Base-by-base conservation (phyloP, 768 basidiomycete genomes). In the Tylopilus felleus region DNA sequence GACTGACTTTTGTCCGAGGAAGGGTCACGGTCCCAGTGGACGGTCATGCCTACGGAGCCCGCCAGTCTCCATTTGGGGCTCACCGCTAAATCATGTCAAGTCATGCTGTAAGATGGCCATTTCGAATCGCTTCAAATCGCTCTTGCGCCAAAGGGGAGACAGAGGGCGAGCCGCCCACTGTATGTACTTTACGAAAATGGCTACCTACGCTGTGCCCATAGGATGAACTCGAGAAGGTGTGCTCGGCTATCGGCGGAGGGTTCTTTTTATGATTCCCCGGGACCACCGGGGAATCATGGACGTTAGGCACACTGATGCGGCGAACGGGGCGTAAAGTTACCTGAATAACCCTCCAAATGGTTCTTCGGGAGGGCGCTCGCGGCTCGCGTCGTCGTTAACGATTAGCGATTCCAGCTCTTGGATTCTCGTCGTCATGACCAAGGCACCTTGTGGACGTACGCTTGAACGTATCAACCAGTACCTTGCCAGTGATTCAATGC, bases 241-340 rank as follows among this genome's bases (percentile, higher is more conserved):
- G 35, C 17, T 42, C 52, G 41, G 53, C 25, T 39, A 45, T 59
- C 51, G 51, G 58, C 57, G 58, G 42, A 28, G 33, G 8, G 12
- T 25, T 46, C 31, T 8, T 14, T 12, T 23, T 33, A 36, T 19
- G 9, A 19, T 61, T 33, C 3, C 25, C 50, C 50, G 55, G 46
- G 10, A 25, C 38, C 29, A 7, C 35, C 57, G 52, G 61, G 35
- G 21, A 36, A 49, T n/a, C 35, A 2, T 25, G 52, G 40, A 47
- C 36, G 60, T 48, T 50, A 63, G 61, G 61, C 61, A 61, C 60
- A 46, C 1, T 63, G 61, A 55, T 63, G 46, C 10, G 52, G 36
- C 25, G n/a, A n/a, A n/a, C n/a, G n/a, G 22, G 6, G 31, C 36
- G 38, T 38, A 19, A 23, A 38, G 7, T 47, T 33, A 43, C 35